A percentile compares a stretch with the other conserved stretches of the same genome.
Conservation (phyloP, 805 yeast genomes). For the Hanseniaspora nectarophila region DNA sequence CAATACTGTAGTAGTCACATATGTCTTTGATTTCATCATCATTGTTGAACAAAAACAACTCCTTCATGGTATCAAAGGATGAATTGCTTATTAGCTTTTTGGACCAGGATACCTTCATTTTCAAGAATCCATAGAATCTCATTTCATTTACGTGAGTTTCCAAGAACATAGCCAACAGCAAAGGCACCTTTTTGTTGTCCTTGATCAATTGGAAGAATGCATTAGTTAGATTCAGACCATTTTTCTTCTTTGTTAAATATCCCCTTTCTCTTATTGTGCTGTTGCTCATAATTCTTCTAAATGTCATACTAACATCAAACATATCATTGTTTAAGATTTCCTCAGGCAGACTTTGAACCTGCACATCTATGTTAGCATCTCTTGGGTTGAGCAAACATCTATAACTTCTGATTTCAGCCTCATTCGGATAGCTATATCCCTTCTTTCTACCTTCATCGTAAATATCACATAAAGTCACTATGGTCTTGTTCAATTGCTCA, state of each 20-base stretch:
- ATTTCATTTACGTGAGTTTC: slow-evolving; percentile 75
- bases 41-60: slow-evolving; percentile 57
- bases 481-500: slow-evolving; percentile 83
- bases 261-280: slow-evolving; percentile 49
- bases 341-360: slow-evolving; percentile 54
- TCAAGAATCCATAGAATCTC: slow-evolving; percentile 57
- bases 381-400: slow-evolving; percentile 64
- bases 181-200: slow-evolving; percentile 43
- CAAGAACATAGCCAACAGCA: slow-evolving; percentile 56
- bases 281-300: slow-evolving; percentile 56
- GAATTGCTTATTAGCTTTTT: slow-evolving; percentile 53
- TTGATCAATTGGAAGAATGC: slow-evolving; percentile 49
- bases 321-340: slow-evolving; percentile 40
- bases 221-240: slow-evolving; percentile 48
- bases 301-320: slow-evolving; percentile 59
- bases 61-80: slow-evolving; percentile 36
- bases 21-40: slow-evolving; percentile 41
- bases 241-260: slow-evolving; percentile 36
- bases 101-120: slow-evolving; percentile 57
- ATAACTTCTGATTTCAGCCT: slow-evolving; percentile 88
- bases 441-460: slow-evolving; percentile 65
- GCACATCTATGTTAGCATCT: slow-evolving; percentile 76
- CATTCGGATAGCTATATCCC: slow-evolving; percentile 64
- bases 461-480: slow-evolving; percentile 78
- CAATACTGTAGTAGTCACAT: slow-evolving; percentile 53